A percentile compares a stretch with the other conserved stretches of the same genome.
These are phyloP conservation scores for Penicillium oxalicum DNA, from an alignment of 2,329 filamentous ascomycete genomes.

Conservation along the genomic window DNA sequence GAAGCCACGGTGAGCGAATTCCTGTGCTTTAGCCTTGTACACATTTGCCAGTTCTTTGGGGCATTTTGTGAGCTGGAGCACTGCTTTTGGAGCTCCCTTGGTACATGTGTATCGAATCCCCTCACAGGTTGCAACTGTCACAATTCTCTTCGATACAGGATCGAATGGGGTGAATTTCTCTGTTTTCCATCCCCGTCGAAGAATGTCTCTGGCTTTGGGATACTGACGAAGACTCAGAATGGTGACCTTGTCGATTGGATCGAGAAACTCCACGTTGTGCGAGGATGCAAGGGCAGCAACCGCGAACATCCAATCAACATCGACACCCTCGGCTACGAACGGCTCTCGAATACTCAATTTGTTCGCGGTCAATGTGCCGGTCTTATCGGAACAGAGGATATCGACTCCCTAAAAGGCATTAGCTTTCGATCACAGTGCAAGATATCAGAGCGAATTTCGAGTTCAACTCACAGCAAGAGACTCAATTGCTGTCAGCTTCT, in stretches of 20 bases:
- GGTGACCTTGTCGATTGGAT: slow-evolving; percentile 75
- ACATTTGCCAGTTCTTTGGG: slow-evolving; percentile 57
- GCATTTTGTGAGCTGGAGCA: slow-evolving; percentile 63
- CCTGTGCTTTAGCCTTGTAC: slow-evolving; percentile 66
- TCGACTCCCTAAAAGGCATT: slow-evolving; percentile 53
- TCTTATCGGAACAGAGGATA: slow-evolving; percentile 76
- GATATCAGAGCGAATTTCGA: not conserved
- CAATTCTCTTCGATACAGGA: slow-evolving; percentile 74
- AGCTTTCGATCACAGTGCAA: not conserved
- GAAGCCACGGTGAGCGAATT: slow-evolving; percentile 73
- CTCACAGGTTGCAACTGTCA: slow-evolving; percentile 61
- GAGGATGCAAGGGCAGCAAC: slow-evolving; percentile 70
- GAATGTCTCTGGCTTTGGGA: slow-evolving; percentile 68
- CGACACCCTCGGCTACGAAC: slow-evolving; percentile 68
- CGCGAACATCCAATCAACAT: slow-evolving; percentile 80
- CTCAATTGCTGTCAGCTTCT: slow-evolving; percentile 73
- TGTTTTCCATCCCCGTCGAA: slow-evolving; percentile 67
- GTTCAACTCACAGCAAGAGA: slow-evolving; percentile 53
- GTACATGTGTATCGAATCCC: slow-evolving; percentile 66
- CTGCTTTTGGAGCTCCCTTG: slow-evolving; percentile 71
- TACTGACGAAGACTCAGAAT: slow-evolving; percentile 68
- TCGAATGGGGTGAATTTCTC: slow-evolving; percentile 67
- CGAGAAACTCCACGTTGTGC: slow-evolving; percentile 70
- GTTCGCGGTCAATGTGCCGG: slow-evolving; percentile 59
- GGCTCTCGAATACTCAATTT: slow-evolving; percentile 72